These are phyloP conservation scores for Mortierella sp. DNA, from an alignment of 371 early-diverging fungal genomes.

Conservation along the genomic window DNA sequence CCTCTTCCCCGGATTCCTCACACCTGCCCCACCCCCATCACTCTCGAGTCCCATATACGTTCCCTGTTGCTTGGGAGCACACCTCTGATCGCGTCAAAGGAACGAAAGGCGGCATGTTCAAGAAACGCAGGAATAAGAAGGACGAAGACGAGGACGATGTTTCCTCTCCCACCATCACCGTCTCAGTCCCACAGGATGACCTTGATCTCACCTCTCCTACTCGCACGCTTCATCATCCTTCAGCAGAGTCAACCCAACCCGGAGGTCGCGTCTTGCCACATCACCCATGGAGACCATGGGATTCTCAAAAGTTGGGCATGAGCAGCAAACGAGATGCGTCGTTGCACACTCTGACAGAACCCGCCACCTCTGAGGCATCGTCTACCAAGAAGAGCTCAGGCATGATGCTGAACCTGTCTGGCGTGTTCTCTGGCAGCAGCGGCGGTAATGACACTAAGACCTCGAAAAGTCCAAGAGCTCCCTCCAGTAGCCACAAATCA, in stretches of 20 bases:
- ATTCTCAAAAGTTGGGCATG: slow-evolving; percentile 13
- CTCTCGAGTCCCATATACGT: not conserved
- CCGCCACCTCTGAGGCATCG: not conserved
- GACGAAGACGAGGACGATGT: slow-evolving; percentile 18
- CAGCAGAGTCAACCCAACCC: not conserved
- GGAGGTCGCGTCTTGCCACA: slow-evolving; percentile 7
- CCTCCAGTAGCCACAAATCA: slow-evolving; percentile 4
- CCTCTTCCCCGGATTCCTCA: too few species aligned
- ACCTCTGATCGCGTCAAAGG: too few species aligned
- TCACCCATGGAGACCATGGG: slow-evolving; percentile 39
- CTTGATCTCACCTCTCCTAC: not conserved
- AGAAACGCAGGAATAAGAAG: slow-evolving; percentile 22
- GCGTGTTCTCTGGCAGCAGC: slow-evolving; percentile 14
- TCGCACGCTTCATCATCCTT: not conserved
- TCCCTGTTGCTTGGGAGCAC: too few species aligned
- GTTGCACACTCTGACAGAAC: not conserved
- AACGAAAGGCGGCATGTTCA: slow-evolving; percentile 32
- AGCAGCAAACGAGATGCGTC: not conserved
- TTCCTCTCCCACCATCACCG: slow-evolving; percentile 34
- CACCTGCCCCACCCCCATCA: too few species aligned
- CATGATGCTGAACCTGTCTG: slow-evolving; percentile 26
- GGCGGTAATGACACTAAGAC: not conserved
- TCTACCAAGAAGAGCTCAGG: slow-evolving; percentile 14
- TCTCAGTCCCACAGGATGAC: slow-evolving; percentile 36
- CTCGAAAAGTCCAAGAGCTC: not conserved